Base-by-base conservation (phyloP, 345 rosid species). In the Salix purpurea region DNA sequence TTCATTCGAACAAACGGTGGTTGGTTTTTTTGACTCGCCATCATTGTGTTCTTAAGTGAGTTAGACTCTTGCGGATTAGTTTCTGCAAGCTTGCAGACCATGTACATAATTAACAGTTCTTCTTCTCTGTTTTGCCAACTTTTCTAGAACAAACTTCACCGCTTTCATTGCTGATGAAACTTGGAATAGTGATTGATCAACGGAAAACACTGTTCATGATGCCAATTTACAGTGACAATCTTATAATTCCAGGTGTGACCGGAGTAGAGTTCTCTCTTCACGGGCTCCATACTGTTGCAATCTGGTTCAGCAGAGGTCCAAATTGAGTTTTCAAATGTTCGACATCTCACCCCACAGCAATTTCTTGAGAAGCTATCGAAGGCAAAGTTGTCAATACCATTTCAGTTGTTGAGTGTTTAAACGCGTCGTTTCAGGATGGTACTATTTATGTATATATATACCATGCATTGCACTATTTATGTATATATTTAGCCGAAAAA, bases 201-300 rank as follows among this genome's bases (percentile, higher is more conserved):
- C 8, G n/a, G 62, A 56, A 56, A 1, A 56, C 62, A 56, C 23
- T 56, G 62, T 56, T n/a, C n/a, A n/a, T 19, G 23, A 54, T 54
- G 23, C 0, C 24, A 12, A 3, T 23, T n/a, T 58, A 58, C 24
- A 12, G 62, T 23, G 62, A 10, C 28, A 0, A 10, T 58, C 11
- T 58, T 36, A 23, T 24, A 3, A 10, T n/a, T 97, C 97, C 72
- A 90, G 87, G 83, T 92, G 94, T 81, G 99, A 93, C 74, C 90
- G 99, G 30, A 85, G 76, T 76, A 88, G 97, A 56, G 93, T 93
- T 76, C 91, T 96, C 66, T 83, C 90, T 48, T 89, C 97, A 12
- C 91, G 97, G 99, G 89, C 89, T 58, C 82, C 93, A 24, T 84
- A 83, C 65, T 96, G 97, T 85, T 92, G 95, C 48, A 82, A 88